These are phyloP conservation scores for Cudoniella acicularis DNA, from an alignment of 495 filamentous ascomycete species.

Conservation along the genomic window DNA sequence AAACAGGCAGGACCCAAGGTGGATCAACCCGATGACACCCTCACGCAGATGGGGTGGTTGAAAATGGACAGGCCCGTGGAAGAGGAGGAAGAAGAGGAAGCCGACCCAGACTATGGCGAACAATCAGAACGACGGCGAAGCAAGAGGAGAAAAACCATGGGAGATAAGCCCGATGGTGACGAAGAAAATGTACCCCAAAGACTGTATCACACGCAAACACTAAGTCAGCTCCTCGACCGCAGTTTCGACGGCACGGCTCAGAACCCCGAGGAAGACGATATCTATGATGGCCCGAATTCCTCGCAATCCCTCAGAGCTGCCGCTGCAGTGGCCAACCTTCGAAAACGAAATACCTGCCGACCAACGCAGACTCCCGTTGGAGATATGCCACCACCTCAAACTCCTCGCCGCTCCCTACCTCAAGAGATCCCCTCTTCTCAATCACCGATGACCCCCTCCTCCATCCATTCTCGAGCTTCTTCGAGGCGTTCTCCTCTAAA, in stretches of 20 bases:
- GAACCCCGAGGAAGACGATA: slow-evolving; percentile 2
- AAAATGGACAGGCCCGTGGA: slow-evolving; percentile 13
- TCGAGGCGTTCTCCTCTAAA: slow-evolving; percentile 8
- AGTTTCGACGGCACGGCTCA: slow-evolving; percentile 3
- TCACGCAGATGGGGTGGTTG: slow-evolving; percentile 45
- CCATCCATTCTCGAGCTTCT: slow-evolving; percentile 7
- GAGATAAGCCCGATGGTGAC: slow-evolving; percentile 21
- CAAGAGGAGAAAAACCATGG: slow-evolving; percentile 44
- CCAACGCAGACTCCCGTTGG: not conserved
- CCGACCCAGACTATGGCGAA: slow-evolving; percentile 6
- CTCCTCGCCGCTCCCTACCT: slow-evolving; percentile 10
- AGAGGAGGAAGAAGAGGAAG: slow-evolving; percentile 16
- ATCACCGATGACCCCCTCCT: slow-evolving; percentile 23
- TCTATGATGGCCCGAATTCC: slow-evolving; percentile 12
- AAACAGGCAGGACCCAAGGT: slow-evolving; percentile 23
- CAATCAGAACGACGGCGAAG: slow-evolving; percentile 26
- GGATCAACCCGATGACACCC: slow-evolving; percentile 35
- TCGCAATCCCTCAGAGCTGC: slow-evolving; percentile 3
- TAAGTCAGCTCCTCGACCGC: slow-evolving; percentile 13
- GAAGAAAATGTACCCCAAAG: slow-evolving; percentile 8
- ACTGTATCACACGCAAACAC: slow-evolving; percentile 15
- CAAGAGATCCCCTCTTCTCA: slow-evolving; percentile 26
- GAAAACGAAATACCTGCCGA: not conserved
- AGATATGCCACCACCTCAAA: slow-evolving; percentile 22
- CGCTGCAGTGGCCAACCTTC: not conserved